Base-by-base conservation (phyloP, 148 eudicot genomes). In the Chenopodium suecicum region DNA sequence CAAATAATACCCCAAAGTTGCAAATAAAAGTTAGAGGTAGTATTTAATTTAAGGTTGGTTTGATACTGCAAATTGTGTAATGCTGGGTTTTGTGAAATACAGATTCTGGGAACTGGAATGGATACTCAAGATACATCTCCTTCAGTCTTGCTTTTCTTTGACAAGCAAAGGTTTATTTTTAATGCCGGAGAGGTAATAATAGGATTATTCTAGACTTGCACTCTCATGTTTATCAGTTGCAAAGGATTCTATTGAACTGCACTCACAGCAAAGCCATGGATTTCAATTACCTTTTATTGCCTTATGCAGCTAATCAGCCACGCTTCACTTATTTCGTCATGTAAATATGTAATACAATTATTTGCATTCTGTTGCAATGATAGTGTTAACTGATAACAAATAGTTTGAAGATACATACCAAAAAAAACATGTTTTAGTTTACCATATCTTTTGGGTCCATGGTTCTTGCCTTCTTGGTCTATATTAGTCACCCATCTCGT, bases 91-190 rank as follows among this genome's bases (percentile, higher is more conserved):
- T 83, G 65, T 83, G 46, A 9, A 54, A 46, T 56, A 68, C 91
- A 95, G 98, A 86, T 95, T 79, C 73, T 95, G 78, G 98, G 98
- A 66, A 95, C 98, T 54, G 98, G 98, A 75, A 91, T 95, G 98
- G 98, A 95, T 87, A 95, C 98, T 56, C 98, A 92, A 82, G 98
- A 95, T 83, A 95, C 98, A 60, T 88, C 93, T 9, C 94, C 98
- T 58, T 91, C 98, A 11, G 98, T 95, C 31, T 80, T 92, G 85
- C 97, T 95, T 32, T 95, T 93, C 88, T 95, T 95, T 77, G 98
- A 95, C 88, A 89, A 91, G 77, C 98, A 92, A 82, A 88, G 98
- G 82, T 91, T 93, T 82, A 90, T 95, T 70, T 95, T 95, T 65
- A 95, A 95, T 87, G 98, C 98, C n/a, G 98, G 98, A 82, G 98